Conservation (phyloP, 495 filamentous ascomycete species). For the Penicillium turbatum region DNA sequence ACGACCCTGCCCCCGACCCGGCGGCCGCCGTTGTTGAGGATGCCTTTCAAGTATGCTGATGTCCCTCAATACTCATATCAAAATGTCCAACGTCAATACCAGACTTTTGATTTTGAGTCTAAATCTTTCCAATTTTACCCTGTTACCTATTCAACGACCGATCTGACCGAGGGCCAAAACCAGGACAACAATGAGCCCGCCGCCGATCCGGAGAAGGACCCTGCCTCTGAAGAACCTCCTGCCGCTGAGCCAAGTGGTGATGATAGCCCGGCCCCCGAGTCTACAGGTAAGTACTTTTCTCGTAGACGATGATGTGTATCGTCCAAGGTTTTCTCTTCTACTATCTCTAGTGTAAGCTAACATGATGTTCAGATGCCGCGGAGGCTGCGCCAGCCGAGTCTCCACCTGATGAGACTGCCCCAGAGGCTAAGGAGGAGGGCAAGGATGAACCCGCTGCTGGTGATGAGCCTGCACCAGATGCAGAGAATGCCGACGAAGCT, state of each 20-base stretch:
- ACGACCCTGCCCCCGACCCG: slow-evolving; percentile 25
- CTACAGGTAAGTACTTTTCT: slow-evolving; percentile 26
- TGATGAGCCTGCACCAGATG: slow-evolving; percentile 15
- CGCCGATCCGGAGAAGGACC: slow-evolving; percentile 24
- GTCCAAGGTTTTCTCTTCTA: not conserved
- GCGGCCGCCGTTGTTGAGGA: slow-evolving; percentile 32
- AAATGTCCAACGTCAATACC: slow-evolving; percentile 35
- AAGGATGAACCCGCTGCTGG: slow-evolving; percentile 16
- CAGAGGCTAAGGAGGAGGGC: slow-evolving; percentile 23
- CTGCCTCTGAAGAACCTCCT: slow-evolving; percentile 21
- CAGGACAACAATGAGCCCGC: slow-evolving; percentile 36
- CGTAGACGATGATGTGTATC: not conserved
- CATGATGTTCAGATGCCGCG: slow-evolving; percentile 21
- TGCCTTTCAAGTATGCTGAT: slow-evolving; percentile 43
- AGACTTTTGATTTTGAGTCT: slow-evolving; percentile 38
- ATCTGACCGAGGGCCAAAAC: slow-evolving; percentile 39
- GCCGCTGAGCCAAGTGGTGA: slow-evolving; percentile 20
- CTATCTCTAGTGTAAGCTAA: slow-evolving; percentile 11
- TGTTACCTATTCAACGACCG: slow-evolving; percentile 26
- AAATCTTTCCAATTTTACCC: slow-evolving; percentile 34
- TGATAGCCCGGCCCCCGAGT: not conserved
- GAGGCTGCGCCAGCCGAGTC: slow-evolving; percentile 26
- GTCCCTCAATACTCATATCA: slow-evolving; percentile 41
- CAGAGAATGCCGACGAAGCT: slow-evolving; percentile 19
- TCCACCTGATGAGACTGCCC: slow-evolving; percentile 17